Conservation (phyloP, 225 moss, liverwort and hornwort genomes). For the Pleurozium schreberi region DNA sequence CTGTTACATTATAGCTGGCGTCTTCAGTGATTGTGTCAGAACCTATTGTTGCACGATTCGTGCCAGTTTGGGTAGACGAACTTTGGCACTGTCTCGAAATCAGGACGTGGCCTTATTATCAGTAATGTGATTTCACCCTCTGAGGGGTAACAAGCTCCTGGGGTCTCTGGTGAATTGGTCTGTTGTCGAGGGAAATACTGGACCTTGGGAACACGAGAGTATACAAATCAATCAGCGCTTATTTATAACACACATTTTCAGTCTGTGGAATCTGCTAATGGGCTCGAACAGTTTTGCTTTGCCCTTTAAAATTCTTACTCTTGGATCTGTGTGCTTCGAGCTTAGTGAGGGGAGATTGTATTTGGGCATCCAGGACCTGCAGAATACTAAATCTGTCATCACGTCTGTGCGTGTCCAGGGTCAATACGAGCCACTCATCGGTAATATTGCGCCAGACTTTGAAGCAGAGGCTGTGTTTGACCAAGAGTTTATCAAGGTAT, state of each 20-base stretch:
- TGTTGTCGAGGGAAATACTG: not conserved
- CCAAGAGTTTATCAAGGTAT: constrained; percentile 90
- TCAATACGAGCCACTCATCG: constrained; percentile 53
- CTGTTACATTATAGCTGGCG: not conserved
- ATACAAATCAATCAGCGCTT: not conserved
- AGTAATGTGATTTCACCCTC: not conserved
- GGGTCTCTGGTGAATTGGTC: not conserved
- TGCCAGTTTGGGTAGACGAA: not conserved
- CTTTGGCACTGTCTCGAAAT: not conserved
- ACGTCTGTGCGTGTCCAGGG: not conserved
- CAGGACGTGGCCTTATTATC: not conserved
- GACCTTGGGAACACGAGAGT: not conserved
- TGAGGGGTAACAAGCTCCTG: not conserved
- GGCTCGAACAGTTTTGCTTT: too few species aligned
- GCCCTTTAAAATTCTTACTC: not conserved
- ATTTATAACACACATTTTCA: not conserved
- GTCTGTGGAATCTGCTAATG: not conserved
- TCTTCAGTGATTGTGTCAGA: not conserved
- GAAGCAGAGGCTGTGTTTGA: constrained; percentile 95
- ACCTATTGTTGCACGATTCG: not conserved
- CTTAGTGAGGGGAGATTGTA: not conserved
- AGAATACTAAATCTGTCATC: not conserved
- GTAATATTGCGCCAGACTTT: constrained; percentile 87
- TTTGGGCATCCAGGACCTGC: not conserved
- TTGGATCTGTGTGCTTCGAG: not conserved